These are phyloP conservation scores for Rhodotorula kratochvilovae DNA, from an alignment of 768 basidiomycete species.

Conservation along the genomic window DNA sequence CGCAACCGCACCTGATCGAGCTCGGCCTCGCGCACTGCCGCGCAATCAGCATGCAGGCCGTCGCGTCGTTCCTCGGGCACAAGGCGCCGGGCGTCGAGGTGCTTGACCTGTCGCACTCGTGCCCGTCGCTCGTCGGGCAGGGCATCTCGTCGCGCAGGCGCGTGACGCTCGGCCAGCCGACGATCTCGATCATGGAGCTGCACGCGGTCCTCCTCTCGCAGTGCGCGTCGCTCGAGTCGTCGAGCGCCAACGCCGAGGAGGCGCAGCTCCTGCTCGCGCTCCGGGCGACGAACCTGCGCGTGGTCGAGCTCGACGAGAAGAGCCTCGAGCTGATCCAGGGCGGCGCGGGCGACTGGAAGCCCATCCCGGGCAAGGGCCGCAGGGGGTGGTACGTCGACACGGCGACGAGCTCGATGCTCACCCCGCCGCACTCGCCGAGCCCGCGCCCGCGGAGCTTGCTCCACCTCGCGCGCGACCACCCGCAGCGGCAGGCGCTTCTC, in stretches of 20 bases:
- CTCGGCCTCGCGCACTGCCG: slow-evolving; percentile 86
- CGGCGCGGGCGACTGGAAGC: slow-evolving; percentile 80
- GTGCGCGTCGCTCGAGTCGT: slow-evolving; percentile 41
- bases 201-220: slow-evolving; percentile 60
- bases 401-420: slow-evolving; percentile 50
- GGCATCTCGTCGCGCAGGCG: slow-evolving; percentile 57
- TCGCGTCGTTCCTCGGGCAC: slow-evolving; percentile 64
- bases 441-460: slow-evolving; percentile 30
- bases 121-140: slow-evolving; percentile 58
- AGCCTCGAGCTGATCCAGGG: slow-evolving; percentile 68
- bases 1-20: slow-evolving; percentile 71
- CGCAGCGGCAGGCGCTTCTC: slow-evolving; percentile 66
- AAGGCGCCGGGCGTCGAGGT: slow-evolving; percentile 78
- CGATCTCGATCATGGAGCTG: slow-evolving; percentile 51
- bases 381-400: slow-evolving; percentile 66
- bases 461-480: slow-evolving; percentile 60
- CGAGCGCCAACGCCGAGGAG: slow-evolving; percentile 34
- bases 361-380: slow-evolving; percentile 85
- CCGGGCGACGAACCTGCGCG: slow-evolving; percentile 63
- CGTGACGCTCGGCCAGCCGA: slow-evolving; percentile 55
- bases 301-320: slow-evolving; percentile 74
- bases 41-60: slow-evolving; percentile 59
- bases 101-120: slow-evolving; percentile 70
- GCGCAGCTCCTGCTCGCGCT: slow-evolving; percentile 52
- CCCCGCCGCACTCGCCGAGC: slow-evolving; percentile 13